phyloP scores from a whole-genome alignment of 2,329 filamentous ascomycete species.

The Microsporum audouinii region DNA sequence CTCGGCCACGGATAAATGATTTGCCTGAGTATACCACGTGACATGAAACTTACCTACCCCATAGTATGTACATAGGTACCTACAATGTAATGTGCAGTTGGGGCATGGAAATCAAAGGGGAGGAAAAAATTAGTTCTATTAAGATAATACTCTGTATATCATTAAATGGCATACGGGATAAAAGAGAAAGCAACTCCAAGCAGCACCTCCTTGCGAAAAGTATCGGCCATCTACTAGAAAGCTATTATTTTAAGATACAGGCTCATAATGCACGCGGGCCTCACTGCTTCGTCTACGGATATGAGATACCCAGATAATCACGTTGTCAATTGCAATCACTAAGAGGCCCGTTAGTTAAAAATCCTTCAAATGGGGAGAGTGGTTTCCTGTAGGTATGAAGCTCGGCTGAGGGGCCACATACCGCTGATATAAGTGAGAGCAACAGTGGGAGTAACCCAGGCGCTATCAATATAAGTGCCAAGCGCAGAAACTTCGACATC shows the following conservation, averaged over 20 bases:
- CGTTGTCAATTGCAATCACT: constrained; percentile 3
- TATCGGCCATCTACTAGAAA: not conserved
- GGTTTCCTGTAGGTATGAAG: not conserved
- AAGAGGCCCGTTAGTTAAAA: not conserved
- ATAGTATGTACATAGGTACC: no score
- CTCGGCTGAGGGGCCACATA: not conserved
- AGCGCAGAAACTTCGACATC: not conserved
- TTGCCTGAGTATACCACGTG: not conserved
- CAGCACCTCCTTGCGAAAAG: not conserved
- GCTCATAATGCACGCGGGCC: not conserved
- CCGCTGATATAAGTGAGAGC: not conserved
- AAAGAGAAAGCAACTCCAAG: not conserved
- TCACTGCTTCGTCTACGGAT: not conserved
- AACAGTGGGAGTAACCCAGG: not conserved
- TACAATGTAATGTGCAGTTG: no score
- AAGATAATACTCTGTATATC: no score
- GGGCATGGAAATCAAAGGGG: no score
- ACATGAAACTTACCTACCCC: not conserved
- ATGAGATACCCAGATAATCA: constrained; percentile 2
- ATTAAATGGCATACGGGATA: no score
- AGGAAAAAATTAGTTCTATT: no score
- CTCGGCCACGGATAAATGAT: constrained; percentile 14
- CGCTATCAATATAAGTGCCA: not conserved
- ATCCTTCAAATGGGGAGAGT: not conserved
- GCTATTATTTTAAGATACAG: not conserved